These are phyloP conservation scores for Arachis hypogaea DNA, from an alignment of 306 rosid species.

Conservation along the genomic window DNA sequence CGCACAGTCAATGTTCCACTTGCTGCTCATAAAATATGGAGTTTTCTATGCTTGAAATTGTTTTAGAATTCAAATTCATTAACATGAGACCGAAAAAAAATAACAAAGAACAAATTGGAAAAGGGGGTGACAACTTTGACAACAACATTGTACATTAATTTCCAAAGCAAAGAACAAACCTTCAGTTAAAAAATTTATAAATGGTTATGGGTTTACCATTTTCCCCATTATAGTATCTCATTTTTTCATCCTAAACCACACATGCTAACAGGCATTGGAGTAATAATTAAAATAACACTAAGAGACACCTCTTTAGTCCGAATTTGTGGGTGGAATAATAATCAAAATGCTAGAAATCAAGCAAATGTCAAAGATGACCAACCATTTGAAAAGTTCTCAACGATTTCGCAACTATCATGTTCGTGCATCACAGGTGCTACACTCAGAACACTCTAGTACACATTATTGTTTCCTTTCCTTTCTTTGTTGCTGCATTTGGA, in stretches of 20 bases:
- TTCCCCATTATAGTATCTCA: no score
- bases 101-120: no score
- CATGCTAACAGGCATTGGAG: slow-evolving; percentile 14
- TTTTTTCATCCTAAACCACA: neutral
- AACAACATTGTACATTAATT: neutral
- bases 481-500: neutral
- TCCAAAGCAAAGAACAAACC: neutral
- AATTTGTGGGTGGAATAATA: neutral
- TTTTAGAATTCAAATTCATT: no score
- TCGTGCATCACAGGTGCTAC: neutral
- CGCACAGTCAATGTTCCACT: no score
- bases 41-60: no score
- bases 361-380: neutral
- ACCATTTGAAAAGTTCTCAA: no score
- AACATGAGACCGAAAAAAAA: no score
- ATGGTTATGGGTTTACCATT: no score
- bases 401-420: neutral
- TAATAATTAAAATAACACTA: neutral
- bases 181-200: neutral
- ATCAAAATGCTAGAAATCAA: neutral
- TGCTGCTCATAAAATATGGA: no score
- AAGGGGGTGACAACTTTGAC: no score
- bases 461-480: neutral
- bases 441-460: neutral
- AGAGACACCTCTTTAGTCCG: neutral